Evolutionary conservation across 164 flowering plant genomes (phyloP).

Genomic region (Berberis thunbergii): DNA sequence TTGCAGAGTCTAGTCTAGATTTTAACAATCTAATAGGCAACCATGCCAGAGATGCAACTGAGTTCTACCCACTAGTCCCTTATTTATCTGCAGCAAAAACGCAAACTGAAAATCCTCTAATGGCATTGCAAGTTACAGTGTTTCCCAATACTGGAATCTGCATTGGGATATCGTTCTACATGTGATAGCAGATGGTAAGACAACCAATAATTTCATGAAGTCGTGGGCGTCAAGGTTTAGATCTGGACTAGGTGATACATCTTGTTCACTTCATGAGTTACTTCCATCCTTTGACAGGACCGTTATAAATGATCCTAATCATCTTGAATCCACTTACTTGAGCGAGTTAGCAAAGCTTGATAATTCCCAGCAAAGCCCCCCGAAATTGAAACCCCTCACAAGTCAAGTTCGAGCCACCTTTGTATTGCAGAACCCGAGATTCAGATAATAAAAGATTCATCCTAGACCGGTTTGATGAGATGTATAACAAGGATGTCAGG

Average conservation of each 20-base stretch:
- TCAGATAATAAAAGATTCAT: background rate
- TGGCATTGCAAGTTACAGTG: background rate
- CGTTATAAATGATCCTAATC: background rate
- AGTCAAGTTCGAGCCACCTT: background rate
- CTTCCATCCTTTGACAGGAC: background rate
- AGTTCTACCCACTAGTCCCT: background rate
- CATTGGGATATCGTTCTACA: background rate
- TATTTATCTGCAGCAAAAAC: background rate
- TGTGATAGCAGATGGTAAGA: background rate
- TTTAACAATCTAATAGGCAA: background rate
- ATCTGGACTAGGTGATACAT: background rate
- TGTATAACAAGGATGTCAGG: background rate
- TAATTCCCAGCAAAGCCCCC: background rate
- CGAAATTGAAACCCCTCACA: background rate
- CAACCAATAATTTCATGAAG: background rate
- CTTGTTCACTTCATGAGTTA: background rate
- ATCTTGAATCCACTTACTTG: background rate
- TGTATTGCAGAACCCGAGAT: background rate
- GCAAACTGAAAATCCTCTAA: background rate
- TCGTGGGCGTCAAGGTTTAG: background rate
- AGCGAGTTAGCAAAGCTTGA: background rate
- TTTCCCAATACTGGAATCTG: background rate
- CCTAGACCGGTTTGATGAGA: background rate
- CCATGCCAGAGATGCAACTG: background rate
- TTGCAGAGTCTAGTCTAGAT: slow-evolving; percentile 8